These are phyloP conservation scores for Penicillium waksmanii DNA, from an alignment of 495 filamentous ascomycete genomes.

Conservation along the genomic window DNA sequence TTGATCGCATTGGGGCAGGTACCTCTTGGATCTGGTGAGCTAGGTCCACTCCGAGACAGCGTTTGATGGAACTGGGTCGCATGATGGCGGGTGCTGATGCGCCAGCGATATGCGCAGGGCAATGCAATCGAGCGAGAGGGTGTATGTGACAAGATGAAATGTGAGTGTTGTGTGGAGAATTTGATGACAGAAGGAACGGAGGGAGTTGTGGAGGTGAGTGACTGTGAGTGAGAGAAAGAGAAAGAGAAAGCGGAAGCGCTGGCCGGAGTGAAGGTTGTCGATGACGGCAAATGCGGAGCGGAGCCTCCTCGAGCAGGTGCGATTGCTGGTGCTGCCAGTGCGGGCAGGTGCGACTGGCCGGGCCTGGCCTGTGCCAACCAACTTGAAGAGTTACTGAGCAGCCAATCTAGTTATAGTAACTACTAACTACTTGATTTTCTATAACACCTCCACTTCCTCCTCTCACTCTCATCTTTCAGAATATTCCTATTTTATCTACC, in stretches of 20 bases:
- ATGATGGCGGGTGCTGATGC: constrained; percentile 41
- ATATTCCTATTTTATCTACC: too few species aligned
- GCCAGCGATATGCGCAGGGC: neutral
- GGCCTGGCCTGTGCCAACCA: too few species aligned
- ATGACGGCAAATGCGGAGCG: constrained; percentile 1
- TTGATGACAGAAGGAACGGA: neutral
- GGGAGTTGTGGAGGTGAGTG: neutral
- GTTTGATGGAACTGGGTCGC: constrained; percentile 59
- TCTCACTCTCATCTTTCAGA: too few species aligned
- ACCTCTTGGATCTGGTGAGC: constrained; percentile 70
- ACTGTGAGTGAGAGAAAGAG: neutral
- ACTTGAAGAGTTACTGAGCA: too few species aligned
- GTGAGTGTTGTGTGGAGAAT: neutral
- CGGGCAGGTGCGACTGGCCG: neutral
- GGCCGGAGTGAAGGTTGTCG: constrained; percentile 12
- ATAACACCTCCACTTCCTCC: neutral
- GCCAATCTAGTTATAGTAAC: too few species aligned
- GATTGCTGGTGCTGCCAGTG: neutral
- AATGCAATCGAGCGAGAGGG: neutral
- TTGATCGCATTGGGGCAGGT: constrained; percentile 2
- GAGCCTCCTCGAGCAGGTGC: neutral
- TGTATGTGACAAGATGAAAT: neutral
- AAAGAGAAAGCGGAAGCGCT: neutral
- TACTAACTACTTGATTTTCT: neutral
- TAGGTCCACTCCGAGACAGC: constrained; percentile 64